Base-by-base conservation (phyloP, 345 rosid genomes). In the Kandelia obovata region DNA sequence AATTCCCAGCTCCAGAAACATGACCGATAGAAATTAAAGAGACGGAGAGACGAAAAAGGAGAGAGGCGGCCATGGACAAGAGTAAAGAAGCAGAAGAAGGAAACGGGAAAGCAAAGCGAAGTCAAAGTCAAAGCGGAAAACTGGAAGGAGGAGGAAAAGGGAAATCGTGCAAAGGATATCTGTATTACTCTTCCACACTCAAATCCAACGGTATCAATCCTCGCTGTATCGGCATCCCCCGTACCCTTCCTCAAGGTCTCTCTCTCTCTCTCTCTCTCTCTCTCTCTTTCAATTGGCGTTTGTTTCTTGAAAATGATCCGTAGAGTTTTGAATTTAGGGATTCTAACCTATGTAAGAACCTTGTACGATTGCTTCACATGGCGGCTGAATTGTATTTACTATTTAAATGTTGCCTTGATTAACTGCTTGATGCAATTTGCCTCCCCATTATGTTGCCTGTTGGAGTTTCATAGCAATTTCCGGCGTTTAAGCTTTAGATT, bases 201-300 rank as follows among this genome's bases (percentile, higher is more conserved):
- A 80, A 84, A 83, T 83, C 91, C 63, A 79, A 80, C 37, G 66
- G 79, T 73, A 78, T 62, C 23, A 82, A 80, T 61, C 96, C 96
- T 79, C 88, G 89, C 43, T 88, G 91, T 80, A 52, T 89, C 73
- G 96, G 96, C 59, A 60, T 90, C 72, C 87, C 88, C 65, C 84
- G 86, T 52, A 59, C 88, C 67, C 91, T 86, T 43, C 82, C 74
- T 4, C 66, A 55, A 30, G 74, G 81, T 78, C 11, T 19, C 37
- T 31, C 3, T n/a, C 58, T 55, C 7, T 53, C 28, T 5, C 15
- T 53, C 28, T 5, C 15, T 23, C 28, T 53, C 13, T 53, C 27
- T n/a, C 11, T 4, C 70, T 7, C 23, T 28, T 53, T 26, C 51
- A 31, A 20, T 60, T 26, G n/a, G 56, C 23, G 17, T 30, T 63